These are phyloP conservation scores for Termitomyces sp. DNA, from an alignment of 1,284 basidiomycete genomes.

Conservation along the genomic window DNA sequence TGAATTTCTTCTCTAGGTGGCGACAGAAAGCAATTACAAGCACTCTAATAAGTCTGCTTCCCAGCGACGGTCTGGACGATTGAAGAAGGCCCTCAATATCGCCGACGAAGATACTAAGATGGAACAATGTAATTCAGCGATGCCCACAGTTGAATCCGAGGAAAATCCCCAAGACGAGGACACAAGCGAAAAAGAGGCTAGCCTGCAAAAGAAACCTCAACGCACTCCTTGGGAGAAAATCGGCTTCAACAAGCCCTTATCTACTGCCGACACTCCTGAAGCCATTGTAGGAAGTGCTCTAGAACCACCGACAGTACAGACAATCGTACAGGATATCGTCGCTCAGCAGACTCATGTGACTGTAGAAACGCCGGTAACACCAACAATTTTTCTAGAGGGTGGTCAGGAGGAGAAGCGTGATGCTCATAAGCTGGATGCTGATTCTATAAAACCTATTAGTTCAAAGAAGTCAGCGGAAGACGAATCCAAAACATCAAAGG, in stretches of 20 bases:
- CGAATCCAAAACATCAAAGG: background rate
- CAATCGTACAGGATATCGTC: background rate
- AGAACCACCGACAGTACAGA: background rate
- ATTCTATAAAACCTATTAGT: background rate
- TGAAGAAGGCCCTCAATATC: slow-evolving; percentile 3
- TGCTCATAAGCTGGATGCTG: background rate
- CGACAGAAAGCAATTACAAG: background rate
- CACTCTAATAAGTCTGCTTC: slow-evolving; percentile 4
- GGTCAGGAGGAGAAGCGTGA: background rate
- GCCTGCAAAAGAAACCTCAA: slow-evolving; percentile 3
- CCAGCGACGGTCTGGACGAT: slow-evolving; percentile 15
- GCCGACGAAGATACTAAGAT: background rate
- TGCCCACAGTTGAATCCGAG: background rate
- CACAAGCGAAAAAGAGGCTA: background rate
- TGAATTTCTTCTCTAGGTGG: background rate
- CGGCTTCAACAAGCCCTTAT: background rate
- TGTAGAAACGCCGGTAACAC: background rate
- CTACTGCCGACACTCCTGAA: no score
- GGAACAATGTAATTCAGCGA: background rate
- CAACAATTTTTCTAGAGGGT: background rate
- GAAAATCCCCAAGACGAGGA: background rate
- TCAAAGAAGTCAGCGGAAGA: background rate
- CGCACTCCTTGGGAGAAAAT: slow-evolving; percentile 7
- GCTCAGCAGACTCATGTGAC: background rate
- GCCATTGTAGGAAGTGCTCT: background rate